These are phyloP conservation scores for Daedaleopsis nitida DNA, from an alignment of 768 basidiomycete species.

Conservation along the genomic window DNA sequence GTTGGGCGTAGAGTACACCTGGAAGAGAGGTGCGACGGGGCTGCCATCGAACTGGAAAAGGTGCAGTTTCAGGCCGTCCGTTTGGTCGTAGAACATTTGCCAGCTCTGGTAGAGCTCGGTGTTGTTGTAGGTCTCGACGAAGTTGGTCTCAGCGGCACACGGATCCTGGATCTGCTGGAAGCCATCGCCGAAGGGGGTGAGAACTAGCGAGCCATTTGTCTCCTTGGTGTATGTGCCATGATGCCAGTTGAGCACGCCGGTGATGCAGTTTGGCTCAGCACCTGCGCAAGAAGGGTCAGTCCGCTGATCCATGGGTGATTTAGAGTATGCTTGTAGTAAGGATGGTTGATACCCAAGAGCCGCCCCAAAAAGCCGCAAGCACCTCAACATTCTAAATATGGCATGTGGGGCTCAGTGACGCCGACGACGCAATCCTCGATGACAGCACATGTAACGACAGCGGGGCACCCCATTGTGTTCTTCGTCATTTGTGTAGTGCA, in stretches of 20 bases:
- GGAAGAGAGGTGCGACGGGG: conserved; percentile 72
- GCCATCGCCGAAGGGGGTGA: conserved; percentile 81
- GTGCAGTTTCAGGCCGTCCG: conserved; percentile 67
- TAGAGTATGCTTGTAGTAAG: not conserved
- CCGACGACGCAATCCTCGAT: not conserved
- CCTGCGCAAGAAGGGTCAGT: conserved; percentile 44
- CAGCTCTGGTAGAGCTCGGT: conserved; percentile 67
- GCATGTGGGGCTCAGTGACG: not conserved
- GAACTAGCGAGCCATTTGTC: conserved; percentile 77
- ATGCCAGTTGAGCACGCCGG: conserved; percentile 84
- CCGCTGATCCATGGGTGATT: too few relatives aligned
- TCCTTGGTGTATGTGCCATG: conserved; percentile 77
- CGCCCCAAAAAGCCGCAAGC: not conserved
- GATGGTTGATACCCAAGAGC: not conserved
- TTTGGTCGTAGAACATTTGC: conserved; percentile 72
- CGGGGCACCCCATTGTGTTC: not conserved
- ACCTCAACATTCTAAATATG: not conserved
- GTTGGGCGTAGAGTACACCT: conserved; percentile 68
- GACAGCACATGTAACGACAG: not conserved
- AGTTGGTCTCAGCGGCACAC: conserved; percentile 86
- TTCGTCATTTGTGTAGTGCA: too few relatives aligned
- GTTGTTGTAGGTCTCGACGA: conserved; percentile 81
- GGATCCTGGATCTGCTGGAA: conserved; percentile 95
- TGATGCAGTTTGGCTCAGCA: conserved; percentile 84
- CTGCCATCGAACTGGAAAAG: conserved; percentile 79